phyloP scores from a whole-genome alignment of 345 rosid genomes.

The Cardiospermum halicacabum region DNA sequence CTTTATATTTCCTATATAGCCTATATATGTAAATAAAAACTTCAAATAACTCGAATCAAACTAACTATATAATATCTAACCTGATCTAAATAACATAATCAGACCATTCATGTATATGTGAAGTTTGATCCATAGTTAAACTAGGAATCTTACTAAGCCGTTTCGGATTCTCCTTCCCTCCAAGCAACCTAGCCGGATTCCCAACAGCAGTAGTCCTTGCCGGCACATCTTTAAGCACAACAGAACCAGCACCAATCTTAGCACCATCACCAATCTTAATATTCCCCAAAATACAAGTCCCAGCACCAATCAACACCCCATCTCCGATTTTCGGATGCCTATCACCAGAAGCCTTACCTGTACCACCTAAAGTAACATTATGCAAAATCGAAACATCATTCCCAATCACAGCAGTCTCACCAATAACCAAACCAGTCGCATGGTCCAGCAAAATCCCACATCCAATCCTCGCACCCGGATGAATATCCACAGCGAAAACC shows the following conservation, averaged over 20 bases:
- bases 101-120: conserved; percentile 77
- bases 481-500: conserved; percentile 80
- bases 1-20: too few species aligned
- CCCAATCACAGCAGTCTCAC: conserved; percentile 94
- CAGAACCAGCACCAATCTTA: conserved; percentile 89
- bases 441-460: conserved; percentile 74
- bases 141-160: conserved; percentile 78
- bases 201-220: conserved; percentile 84
- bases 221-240: conserved; percentile 79
- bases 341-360: conserved; percentile 79
- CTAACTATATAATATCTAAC: background rate
- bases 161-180: conserved; percentile 82
- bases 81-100: conserved; percentile 73
- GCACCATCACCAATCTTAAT: conserved; percentile 91
- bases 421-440: conserved; percentile 76
- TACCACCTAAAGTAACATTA: conserved; percentile 87
- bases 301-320: conserved; percentile 92
- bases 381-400: conserved; percentile 84
- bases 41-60: too few species aligned
- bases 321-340: conserved; percentile 95
- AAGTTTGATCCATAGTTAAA: conserved; percentile 89
- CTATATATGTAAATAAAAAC: too few species aligned
- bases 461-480: conserved; percentile 88
- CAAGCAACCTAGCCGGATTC: conserved; percentile 84
- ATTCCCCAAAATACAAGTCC: conserved; percentile 87